Evolutionary conservation across 805 yeast species (phyloP), one percentile per base, ranked within the genome.

Genomic region (Sugiyamaella qingdaonensis): DNA sequence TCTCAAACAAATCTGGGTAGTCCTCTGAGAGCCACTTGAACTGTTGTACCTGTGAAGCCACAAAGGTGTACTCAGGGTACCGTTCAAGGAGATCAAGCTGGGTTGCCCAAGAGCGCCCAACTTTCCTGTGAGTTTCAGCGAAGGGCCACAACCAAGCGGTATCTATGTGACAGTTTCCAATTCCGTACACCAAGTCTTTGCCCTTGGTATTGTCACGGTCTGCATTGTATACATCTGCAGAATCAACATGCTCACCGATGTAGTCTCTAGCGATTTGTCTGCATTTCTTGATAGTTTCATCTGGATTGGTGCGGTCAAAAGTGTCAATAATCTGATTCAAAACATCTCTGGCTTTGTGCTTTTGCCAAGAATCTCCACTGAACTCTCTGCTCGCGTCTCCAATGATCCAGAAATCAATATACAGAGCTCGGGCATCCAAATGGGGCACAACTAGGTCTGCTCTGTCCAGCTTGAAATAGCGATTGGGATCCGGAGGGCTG

Each of bases 71-170:
- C 72, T 94, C 99, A 0, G 98, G 97, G 61, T 89, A 92, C 60
- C 82, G 76, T 51, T 89, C 92, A 64, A 94, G 80, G 46, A 94
- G 70, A 51, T 88, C 84, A 49, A 92, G 73, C 72, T 92, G 99
- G 9, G 96, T 82, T 0, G 96, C 84, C 98, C 98, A 92, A 4
- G 96, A 88, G 59, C 99, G 78, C 2, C 91, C 96, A 52, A 92
- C 81, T 66, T 92, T 92, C 49, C 98, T 80, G 61, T 87, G 85
- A 1, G 98, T 89, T 67, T 94, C 97, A 2, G 96, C 97, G 74
- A 86, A 92, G n/a, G 97, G 98, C 99, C 99, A 92, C 54, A 90
- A 76, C 99, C 99, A 92, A 13, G 98, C 98, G 14, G 98, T 92
- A 65, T 92, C 99, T 61, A 91, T 91, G 68, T 91, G 98, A 68